A percentile compares a stretch with the other conserved stretches of the same genome.
phyloP scores from a whole-genome alignment of 257 asterid genomes.

The Knoxia roxburghii region DNA sequence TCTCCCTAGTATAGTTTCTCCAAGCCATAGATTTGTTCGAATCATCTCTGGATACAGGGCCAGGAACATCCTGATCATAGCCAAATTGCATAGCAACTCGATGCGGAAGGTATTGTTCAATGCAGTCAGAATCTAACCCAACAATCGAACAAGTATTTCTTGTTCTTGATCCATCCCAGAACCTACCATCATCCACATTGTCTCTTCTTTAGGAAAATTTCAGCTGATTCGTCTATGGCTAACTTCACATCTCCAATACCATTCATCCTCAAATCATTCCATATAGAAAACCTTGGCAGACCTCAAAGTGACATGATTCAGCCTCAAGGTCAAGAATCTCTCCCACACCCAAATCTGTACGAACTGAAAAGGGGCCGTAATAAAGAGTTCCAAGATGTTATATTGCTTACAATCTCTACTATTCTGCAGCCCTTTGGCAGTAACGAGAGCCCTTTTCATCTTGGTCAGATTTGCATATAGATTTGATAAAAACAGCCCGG shows the following conservation, averaged over 20 bases:
- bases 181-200: slow-evolving; percentile 13
- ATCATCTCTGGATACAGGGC: slow-evolving; percentile 3
- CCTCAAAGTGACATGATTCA: slow-evolving; percentile 11
- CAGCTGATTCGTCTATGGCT: slow-evolving; percentile 20
- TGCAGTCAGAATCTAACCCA: slow-evolving; percentile 26
- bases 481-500: slow-evolving; percentile 31
- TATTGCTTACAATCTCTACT: background rate
- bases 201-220: slow-evolving; percentile 21
- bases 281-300: too few relatives aligned
- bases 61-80: slow-evolving; percentile 42
- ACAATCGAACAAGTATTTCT: too few relatives aligned
- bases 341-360: slow-evolving; percentile 56
- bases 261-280: background rate
- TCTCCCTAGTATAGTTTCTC: slow-evolving; percentile 13
- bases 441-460: slow-evolving; percentile 21
- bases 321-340: slow-evolving; percentile 30
- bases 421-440: background rate
- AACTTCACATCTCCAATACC: slow-evolving; percentile 16
- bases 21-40: background rate
- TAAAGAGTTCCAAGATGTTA: slow-evolving; percentile 8
- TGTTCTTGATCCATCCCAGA: too few relatives aligned
- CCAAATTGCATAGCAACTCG: slow-evolving; percentile 51
- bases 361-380: slow-evolving; percentile 28
- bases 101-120: slow-evolving; percentile 41
- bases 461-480: slow-evolving; percentile 29